phyloP scores from a whole-genome alignment of 176 grass and related monocot genomes.

The Eleusine coracana region DNA sequence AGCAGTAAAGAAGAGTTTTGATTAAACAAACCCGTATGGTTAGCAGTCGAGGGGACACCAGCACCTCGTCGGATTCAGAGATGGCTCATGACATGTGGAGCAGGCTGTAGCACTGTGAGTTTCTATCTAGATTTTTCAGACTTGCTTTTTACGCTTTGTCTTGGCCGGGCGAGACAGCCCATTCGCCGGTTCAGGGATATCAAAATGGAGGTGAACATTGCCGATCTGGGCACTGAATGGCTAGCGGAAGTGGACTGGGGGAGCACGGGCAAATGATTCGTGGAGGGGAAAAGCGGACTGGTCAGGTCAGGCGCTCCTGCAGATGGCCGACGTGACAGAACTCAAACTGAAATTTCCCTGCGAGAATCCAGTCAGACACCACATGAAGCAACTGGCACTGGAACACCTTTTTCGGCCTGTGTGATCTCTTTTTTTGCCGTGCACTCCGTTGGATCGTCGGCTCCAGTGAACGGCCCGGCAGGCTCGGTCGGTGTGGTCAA shows the following conservation, averaged over 20 bases:
- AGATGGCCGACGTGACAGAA: slow-evolving; percentile 23
- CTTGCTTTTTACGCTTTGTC: slow-evolving; percentile 32
- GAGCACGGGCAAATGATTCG: slow-evolving; percentile 35
- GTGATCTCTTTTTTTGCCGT: neutral
- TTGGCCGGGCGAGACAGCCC: slow-evolving; percentile 31
- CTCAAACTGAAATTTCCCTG: slow-evolving; percentile 28
- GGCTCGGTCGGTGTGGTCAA: neutral
- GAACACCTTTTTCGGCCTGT: neutral
- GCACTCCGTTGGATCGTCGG: slow-evolving; percentile 6
- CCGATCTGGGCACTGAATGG: slow-evolving; percentile 33
- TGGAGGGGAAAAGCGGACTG: slow-evolving; percentile 9
- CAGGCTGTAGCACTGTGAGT: slow-evolving; percentile 1
- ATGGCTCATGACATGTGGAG: slow-evolving; percentile 31
- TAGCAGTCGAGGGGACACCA: slow-evolving; percentile 38
- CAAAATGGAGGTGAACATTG: slow-evolving; percentile 18
- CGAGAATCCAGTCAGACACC: slow-evolving; percentile 31
- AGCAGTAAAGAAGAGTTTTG: neutral
- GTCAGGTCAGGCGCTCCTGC: slow-evolving; percentile 30
- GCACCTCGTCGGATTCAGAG: slow-evolving; percentile 23
- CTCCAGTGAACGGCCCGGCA: neutral
- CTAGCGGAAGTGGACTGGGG: neutral
- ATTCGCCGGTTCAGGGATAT: slow-evolving; percentile 12
- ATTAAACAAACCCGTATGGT: slow-evolving; percentile 33
- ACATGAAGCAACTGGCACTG: slow-evolving; percentile 26
- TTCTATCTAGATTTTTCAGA: slow-evolving; percentile 32